Base-by-base conservation (phyloP, 1,139 yeast species). In the Suhomyces maxii region DNA sequence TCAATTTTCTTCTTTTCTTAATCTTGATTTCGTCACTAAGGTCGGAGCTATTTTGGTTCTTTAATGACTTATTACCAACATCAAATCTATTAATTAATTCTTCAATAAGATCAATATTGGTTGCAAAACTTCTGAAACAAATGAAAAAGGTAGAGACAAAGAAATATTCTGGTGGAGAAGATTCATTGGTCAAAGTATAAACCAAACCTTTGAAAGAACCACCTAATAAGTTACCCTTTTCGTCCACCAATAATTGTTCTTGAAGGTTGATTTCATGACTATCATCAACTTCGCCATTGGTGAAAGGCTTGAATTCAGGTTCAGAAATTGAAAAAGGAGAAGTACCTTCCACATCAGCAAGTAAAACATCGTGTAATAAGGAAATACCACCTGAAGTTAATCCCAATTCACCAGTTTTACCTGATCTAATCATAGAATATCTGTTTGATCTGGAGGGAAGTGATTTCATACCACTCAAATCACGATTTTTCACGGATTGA, bases 141-240 rank as follows among this genome's bases (percentile, higher is more conserved):
- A 89, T 73, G 68, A 90, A 84, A 61, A 91, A 89, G 0, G 95
- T 82, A 0, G 95, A 81, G 6, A 82, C 76, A 53, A 86, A 82
- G 56, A 84, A 82, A 47, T 83, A 82, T 52, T 84, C 89, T 6
- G 84, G 84, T 3, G 90, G 86, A 3, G 82, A 73, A 26, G 67
- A 66, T 60, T 88, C 96, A 61, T 87, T 85, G 0, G 96, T 89
- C 44, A 89, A 67, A 25, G 88, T 72, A 56, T 76, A 80, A 3
- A 90, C 82, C 47, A 89, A 71, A 0, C 91, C 91, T 55, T 83
- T 82, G 56, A 89, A 81, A 0, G 96, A 84, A 1, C 91, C 91
- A 5, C 96, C 96, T 39, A 86, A 66, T 34, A 89, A 64, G 44
- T 75, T 76, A 0, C 86, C 86, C 34, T 75, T 62, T 6, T 59